These are phyloP conservation scores for Mycena rosella DNA, from an alignment of 768 basidiomycete species.

Conservation along the genomic window DNA sequence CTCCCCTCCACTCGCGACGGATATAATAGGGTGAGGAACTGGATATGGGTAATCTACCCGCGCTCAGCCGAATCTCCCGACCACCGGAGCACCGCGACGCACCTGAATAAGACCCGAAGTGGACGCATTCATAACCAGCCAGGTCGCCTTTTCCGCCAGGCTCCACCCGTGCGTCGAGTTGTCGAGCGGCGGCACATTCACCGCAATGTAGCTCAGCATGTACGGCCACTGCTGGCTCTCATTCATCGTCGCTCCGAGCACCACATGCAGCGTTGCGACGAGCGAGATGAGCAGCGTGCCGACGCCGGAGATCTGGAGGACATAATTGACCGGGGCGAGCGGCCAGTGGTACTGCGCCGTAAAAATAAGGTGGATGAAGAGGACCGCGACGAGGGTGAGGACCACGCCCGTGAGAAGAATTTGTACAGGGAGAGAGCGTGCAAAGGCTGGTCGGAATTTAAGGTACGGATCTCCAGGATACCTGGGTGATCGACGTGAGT, in stretches of 20 bases:
- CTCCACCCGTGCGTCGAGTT: conserved; percentile 65
- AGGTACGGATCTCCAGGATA: conserved; percentile 78
- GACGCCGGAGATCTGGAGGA: conserved; percentile 89
- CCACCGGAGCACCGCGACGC: conserved; percentile 41
- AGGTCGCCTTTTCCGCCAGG: conserved; percentile 73
- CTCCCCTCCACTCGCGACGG: conserved; percentile 91
- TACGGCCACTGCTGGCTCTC: conserved; percentile 91
- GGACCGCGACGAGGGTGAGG: conserved; percentile 84
- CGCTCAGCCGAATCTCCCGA: neutral
- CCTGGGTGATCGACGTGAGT: conserved; percentile 32
- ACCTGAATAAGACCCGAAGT: conserved; percentile 91
- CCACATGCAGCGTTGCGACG: conserved; percentile 81
- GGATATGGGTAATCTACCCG: conserved; percentile 92
- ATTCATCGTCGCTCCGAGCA: conserved; percentile 68
- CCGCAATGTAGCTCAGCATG: conserved; percentile 93
- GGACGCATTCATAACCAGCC: conserved; percentile 91
- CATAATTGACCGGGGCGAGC: conserved; percentile 92
- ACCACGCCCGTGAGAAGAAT: conserved; percentile 88
- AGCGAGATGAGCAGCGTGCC: conserved; percentile 82
- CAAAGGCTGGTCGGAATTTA: conserved; percentile 81
- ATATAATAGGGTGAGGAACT: conserved; percentile 95
- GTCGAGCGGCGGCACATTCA: conserved; percentile 75
- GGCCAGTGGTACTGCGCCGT: conserved; percentile 97
- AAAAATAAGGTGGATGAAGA: conserved; percentile 93
- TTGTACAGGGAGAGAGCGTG: conserved; percentile 91